Percentiles rank a stretch among this genome's conserved stretches.
Evolutionary conservation across 768 basidiomycete genomes (phyloP).

Genomic region (Lepiota brunneoincarnata): DNA sequence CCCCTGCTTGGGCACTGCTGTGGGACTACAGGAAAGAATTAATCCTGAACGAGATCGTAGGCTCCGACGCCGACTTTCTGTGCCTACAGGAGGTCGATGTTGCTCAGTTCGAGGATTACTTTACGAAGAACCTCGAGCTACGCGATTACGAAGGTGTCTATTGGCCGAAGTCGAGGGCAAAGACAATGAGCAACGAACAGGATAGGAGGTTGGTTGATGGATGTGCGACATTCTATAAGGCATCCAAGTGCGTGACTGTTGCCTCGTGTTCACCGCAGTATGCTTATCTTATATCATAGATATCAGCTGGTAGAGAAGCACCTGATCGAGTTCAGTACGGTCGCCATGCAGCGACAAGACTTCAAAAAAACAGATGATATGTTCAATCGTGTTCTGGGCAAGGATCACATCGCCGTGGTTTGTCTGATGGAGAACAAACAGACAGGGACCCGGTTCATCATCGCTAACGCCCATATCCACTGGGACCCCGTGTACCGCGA

Average conservation of each 20-base stretch:
- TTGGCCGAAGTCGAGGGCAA: slow-evolving; percentile 89
- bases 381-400: slow-evolving; percentile 97
- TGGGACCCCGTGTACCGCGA: slow-evolving; percentile 94
- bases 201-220: slow-evolving; percentile 92
- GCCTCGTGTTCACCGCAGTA: slow-evolving; percentile 7
- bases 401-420: slow-evolving; percentile 90
- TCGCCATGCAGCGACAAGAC: slow-evolving; percentile 90
- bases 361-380: slow-evolving; percentile 98
- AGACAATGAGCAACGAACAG: slow-evolving; percentile 79
- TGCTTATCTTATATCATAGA: slow-evolving; percentile 37
- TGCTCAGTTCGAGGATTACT: slow-evolving; percentile 89
- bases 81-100: slow-evolving; percentile 96
- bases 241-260: slow-evolving; percentile 63
- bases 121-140: slow-evolving; percentile 65
- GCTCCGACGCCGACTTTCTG: slow-evolving; percentile 82
- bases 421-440: slow-evolving; percentile 83
- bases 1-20: slow-evolving; percentile 92
- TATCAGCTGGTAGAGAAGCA: slow-evolving; percentile 93
- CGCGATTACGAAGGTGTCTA: slow-evolving; percentile 89
- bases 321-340: slow-evolving; percentile 87
- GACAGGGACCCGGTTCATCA: slow-evolving; percentile 84
- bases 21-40: slow-evolving; percentile 93
- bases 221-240: slow-evolving; percentile 94
- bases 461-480: slow-evolving; percentile 88
- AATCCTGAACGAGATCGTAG: slow-evolving; percentile 81